Evolutionary conservation across 2,329 filamentous ascomycete genomes (phyloP).

Genomic region (Arthroderma sp.): DNA sequence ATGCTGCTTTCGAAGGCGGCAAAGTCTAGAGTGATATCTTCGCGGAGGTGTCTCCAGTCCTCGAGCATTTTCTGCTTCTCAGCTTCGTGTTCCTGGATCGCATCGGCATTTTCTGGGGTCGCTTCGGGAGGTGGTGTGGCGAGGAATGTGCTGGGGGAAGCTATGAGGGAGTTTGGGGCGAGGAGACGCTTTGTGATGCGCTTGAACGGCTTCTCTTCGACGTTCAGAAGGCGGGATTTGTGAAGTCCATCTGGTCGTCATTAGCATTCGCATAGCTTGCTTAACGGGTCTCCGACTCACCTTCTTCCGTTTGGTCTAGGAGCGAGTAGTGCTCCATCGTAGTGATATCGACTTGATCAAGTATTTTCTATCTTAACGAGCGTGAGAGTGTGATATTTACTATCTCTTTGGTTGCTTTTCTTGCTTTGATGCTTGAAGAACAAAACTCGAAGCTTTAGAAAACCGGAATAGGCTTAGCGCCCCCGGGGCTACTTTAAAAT

Average conservation of each 20-base stretch:
- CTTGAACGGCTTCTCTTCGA: slow-evolving; percentile 88
- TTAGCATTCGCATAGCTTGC: not conserved
- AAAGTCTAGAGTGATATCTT: slow-evolving; percentile 80
- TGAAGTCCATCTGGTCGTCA: slow-evolving; percentile 58
- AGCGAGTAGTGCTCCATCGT: slow-evolving; percentile 51
- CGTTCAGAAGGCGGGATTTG: slow-evolving; percentile 70
- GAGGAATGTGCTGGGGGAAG: slow-evolving; percentile 43
- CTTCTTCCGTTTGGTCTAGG: slow-evolving; percentile 56
- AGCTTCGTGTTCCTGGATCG: slow-evolving; percentile 33
- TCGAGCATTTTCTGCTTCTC: slow-evolving; percentile 41
- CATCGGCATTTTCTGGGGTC: slow-evolving; percentile 30
- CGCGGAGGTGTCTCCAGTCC: slow-evolving; percentile 57
- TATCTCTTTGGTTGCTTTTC: too few species aligned
- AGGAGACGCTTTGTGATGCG: slow-evolving; percentile 73
- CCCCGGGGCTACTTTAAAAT: too few species aligned
- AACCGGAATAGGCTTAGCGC: not conserved
- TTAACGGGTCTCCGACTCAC: slow-evolving; percentile 16
- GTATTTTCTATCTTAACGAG: not conserved
- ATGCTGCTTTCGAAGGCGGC: slow-evolving; percentile 76
- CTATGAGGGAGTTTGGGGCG: slow-evolving; percentile 52
- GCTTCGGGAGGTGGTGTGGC: slow-evolving; percentile 57
- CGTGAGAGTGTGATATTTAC: not conserved
- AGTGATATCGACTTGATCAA: not conserved
- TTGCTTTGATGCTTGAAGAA: too few species aligned
- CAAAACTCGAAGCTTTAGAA: not conserved